Evolutionary conservation across 106 monocot species (phyloP).

Genomic region (Platanthera guangdongensis): DNA sequence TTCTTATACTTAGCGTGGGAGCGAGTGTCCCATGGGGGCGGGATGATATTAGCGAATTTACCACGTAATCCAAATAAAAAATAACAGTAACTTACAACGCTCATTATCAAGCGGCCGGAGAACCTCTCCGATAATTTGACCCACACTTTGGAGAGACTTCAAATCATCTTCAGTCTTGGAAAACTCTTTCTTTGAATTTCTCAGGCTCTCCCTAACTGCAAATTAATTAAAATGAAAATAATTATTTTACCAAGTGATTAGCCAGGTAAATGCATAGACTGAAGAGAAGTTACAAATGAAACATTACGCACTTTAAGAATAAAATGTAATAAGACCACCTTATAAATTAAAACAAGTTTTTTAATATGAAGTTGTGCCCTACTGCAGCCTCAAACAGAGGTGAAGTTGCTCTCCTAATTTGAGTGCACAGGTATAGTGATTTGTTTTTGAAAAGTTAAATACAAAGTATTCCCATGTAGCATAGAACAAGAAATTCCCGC

Average conservation of each 20-base stretch:
- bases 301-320: not conserved
- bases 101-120: conserved; percentile 81
- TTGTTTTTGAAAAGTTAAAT: too few relatives aligned
- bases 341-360: not conserved
- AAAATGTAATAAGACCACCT: not conserved
- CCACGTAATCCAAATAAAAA: not conserved
- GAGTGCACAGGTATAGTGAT: too few relatives aligned
- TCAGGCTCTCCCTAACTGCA: conserved; percentile 50
- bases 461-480: too few relatives aligned
- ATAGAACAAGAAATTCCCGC: too few relatives aligned
- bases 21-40: not conserved
- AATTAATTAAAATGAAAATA: not conserved
- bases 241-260: not conserved
- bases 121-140: conserved; percentile 77
- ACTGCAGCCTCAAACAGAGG: not conserved
- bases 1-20: not conserved
- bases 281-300: not conserved
- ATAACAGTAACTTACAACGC: conserved; percentile 34
- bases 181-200: conserved; percentile 54
- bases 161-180: conserved; percentile 75
- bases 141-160: conserved; percentile 78
- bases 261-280: not conserved
- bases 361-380: not conserved
- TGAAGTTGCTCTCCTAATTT: not conserved
- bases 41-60: not conserved